phyloP scores from a whole-genome alignment of 352 stramenopile genomes.

The Phytophthora uliginosa region DNA sequence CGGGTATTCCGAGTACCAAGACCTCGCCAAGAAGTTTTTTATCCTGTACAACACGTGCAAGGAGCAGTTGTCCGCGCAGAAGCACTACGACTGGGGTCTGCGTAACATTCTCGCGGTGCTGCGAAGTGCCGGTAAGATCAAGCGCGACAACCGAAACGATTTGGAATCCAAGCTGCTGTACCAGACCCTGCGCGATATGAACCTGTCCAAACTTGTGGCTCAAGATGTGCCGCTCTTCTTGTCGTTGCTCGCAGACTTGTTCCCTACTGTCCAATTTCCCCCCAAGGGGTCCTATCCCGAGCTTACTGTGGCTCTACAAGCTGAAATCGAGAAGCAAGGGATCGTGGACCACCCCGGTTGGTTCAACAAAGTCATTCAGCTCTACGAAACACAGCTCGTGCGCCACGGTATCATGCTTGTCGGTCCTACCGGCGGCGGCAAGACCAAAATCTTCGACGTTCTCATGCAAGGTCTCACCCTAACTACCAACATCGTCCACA shows the following conservation, averaged over 20 bases:
- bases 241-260: constrained; percentile 97
- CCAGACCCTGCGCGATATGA: constrained; percentile 97
- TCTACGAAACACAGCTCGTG: constrained; percentile 99
- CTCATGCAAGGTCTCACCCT: constrained; percentile 95
- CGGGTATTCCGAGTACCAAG: constrained; percentile 95
- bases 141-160: constrained; percentile 91
- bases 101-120: constrained; percentile 93
- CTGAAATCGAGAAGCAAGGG: constrained; percentile 94
- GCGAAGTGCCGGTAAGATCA: constrained; percentile 92
- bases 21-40: constrained; percentile 94
- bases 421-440: constrained; percentile 96
- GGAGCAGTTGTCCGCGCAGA: constrained; percentile 93
- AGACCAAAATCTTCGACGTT: constrained; percentile 98
- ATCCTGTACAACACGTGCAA: constrained; percentile 94
- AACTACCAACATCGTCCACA: constrained; percentile 95
- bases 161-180: constrained; percentile 92
- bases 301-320: constrained; percentile 89
- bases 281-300: constrained; percentile 98
- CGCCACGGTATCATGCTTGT: constrained; percentile 99
- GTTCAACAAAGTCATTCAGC: constrained; percentile 97
- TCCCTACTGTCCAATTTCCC: constrained; percentile 92
- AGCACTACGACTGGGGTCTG: constrained; percentile 95
- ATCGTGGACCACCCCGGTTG: constrained; percentile 91
- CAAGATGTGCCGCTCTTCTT: constrained; percentile 99
- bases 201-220: constrained; percentile 98